phyloP scores from a whole-genome alignment of 192 early-diverging fungal genomes.

The Entophlyctis luteolus region DNA sequence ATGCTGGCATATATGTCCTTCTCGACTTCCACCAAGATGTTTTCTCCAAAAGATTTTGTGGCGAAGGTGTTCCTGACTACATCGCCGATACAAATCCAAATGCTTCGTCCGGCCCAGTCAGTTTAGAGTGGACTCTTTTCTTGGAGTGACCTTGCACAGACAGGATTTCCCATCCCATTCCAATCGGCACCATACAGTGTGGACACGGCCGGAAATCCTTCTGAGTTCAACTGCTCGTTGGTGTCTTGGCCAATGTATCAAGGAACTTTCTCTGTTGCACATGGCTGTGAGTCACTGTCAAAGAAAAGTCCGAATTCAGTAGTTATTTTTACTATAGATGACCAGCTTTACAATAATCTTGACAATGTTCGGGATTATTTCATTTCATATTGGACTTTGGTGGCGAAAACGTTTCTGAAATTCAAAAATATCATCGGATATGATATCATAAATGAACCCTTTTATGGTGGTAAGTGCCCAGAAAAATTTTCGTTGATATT shows the following conservation, averaged over 20 bases:
- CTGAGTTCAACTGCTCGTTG: constrained; percentile 1
- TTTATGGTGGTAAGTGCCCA: constrained; percentile 45
- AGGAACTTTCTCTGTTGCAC: constrained; percentile 13
- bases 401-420: constrained; percentile 43
- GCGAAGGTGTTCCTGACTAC: constrained; percentile 49
- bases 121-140: too few species aligned
- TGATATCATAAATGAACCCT: constrained; percentile 65
- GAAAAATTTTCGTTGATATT: too few species aligned
- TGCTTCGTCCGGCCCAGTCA: constrained; percentile 10
- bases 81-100: background rate
- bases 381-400: constrained; percentile 54
- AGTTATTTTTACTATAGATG: too few species aligned
- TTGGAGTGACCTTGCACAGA: constrained; percentile 11
- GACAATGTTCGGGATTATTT: constrained; percentile 54
- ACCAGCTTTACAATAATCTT: constrained; percentile 53
- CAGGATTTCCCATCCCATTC: constrained; percentile 29
- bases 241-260: constrained; percentile 12
- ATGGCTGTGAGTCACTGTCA: background rate
- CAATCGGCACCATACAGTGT: background rate
- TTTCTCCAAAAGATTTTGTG: constrained; percentile 47
- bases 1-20: constrained; percentile 58
- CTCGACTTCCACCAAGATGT: constrained; percentile 66
- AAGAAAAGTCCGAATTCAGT: too few species aligned
- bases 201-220: constrained; percentile 21
- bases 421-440: constrained; percentile 58